These are phyloP conservation scores for Avena atlantica DNA, from an alignment of 176 grass and related monocot genomes.

Conservation along the genomic window DNA sequence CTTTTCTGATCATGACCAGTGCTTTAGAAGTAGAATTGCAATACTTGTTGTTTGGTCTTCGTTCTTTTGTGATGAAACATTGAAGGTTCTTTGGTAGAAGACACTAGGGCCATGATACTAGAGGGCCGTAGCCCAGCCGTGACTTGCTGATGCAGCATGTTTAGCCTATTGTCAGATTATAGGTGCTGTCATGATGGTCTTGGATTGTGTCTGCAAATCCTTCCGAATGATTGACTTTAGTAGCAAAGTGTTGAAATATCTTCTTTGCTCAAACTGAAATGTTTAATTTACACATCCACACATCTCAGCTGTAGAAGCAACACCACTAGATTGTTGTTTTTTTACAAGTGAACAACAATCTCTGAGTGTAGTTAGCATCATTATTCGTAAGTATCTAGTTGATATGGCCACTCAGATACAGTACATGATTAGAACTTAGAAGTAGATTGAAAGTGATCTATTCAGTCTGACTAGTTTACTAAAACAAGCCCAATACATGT, in stretches of 20 bases:
- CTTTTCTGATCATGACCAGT: slow-evolving; percentile 9
- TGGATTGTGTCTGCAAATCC: slow-evolving; percentile 11
- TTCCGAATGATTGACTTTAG: not conserved
- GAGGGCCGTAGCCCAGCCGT: not conserved
- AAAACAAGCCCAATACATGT: not conserved
- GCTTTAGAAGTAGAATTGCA: slow-evolving; percentile 34
- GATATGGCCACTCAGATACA: not conserved
- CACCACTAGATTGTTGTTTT: not conserved
- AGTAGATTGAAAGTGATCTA: slow-evolving; percentile 17
- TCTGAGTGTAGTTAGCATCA: slow-evolving; percentile 16
- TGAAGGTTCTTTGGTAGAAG: not conserved
- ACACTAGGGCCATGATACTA: slow-evolving; percentile 13
- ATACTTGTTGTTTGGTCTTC: slow-evolving; percentile 3
- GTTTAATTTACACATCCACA: slow-evolving; percentile 17
- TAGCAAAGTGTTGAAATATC: slow-evolving; percentile 12
- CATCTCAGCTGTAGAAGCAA: not conserved
- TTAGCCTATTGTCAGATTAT: not conserved
- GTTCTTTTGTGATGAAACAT: slow-evolving; percentile 19
- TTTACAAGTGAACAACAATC: slow-evolving; percentile 30
- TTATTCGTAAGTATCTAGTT: not conserved
- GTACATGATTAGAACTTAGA: slow-evolving; percentile 26
- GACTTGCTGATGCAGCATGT: slow-evolving; percentile 21
- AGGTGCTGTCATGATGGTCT: not conserved
- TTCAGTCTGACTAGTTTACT: slow-evolving; percentile 17
- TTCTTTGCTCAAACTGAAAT: slow-evolving; percentile 20